These are phyloP conservation scores for Syncephalastrum racemosum DNA, from an alignment of 371 early-diverging fungal genomes.

Conservation along the genomic window DNA sequence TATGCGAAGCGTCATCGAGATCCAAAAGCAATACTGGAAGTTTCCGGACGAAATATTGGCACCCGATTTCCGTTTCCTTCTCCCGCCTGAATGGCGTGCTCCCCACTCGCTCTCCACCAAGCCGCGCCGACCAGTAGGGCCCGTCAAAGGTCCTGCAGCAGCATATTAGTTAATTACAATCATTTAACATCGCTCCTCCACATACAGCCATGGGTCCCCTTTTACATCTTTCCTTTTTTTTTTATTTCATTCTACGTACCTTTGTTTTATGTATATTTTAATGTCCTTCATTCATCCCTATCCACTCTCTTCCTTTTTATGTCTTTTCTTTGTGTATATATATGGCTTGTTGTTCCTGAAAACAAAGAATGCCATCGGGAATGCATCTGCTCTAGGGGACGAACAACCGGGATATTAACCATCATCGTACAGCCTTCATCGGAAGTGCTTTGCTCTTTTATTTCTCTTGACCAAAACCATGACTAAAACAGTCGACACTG, in stretches of 20 bases:
- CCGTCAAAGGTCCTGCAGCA: constrained; percentile 26
- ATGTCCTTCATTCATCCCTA: not conserved
- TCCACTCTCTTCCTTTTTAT: not conserved
- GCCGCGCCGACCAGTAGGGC: constrained; percentile 44
- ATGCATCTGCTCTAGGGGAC: too few relatives aligned
- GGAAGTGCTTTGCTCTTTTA: too few relatives aligned
- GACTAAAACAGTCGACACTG: too few relatives aligned
- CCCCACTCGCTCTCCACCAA: constrained; percentile 53
- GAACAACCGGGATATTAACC: too few relatives aligned
- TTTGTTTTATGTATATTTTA: not conserved
- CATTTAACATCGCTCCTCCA: not conserved
- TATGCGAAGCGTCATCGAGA: constrained; percentile 36
- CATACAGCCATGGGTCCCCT: not conserved
- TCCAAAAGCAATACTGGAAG: constrained; percentile 55
- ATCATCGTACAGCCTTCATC: too few relatives aligned
- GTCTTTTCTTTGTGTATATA: not conserved
- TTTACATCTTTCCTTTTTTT: not conserved
- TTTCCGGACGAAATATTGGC: constrained; percentile 42
- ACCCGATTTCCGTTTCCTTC: constrained; percentile 47
- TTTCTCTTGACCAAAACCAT: too few relatives aligned
- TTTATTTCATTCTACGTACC: not conserved
- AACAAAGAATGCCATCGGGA: too few relatives aligned
- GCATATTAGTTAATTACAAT: constrained; percentile 27
- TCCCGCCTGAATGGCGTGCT: constrained; percentile 60
- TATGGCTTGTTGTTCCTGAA: too few relatives aligned